Evolutionary conservation across 345 rosid genomes (phyloP).

Genomic region (Heritiera littoralis): DNA sequence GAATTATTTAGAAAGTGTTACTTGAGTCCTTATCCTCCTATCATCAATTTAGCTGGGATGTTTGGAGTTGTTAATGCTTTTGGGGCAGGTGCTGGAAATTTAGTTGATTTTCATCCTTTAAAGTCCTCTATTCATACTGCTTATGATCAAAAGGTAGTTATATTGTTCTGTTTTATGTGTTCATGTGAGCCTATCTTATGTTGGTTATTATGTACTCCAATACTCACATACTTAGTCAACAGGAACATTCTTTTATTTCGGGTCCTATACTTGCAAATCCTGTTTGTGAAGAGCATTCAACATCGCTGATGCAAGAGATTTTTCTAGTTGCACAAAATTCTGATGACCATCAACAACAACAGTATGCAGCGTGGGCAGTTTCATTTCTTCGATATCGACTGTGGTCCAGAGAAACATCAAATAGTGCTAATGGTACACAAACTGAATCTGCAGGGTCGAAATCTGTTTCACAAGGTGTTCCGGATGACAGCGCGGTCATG

Average conservation of each 20-base stretch:
- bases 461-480: constrained; percentile 52
- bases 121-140: constrained; percentile 36
- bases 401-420: constrained; percentile 54
- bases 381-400: constrained; percentile 67
- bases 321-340: constrained; percentile 80
- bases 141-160: constrained; percentile 53
- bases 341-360: constrained; percentile 65
- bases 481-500: constrained; percentile 66
- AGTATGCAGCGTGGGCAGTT: constrained; percentile 84
- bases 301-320: constrained; percentile 72
- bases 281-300: constrained; percentile 52
- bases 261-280: constrained; percentile 63
- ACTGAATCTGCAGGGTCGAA: constrained; percentile 39
- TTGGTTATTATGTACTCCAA: constrained; percentile 23
- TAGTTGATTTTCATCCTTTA: constrained; percentile 44
- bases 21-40: constrained; percentile 57
- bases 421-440: constrained; percentile 30
- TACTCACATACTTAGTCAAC: constrained; percentile 35
- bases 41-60: constrained; percentile 79
- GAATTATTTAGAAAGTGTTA: constrained; percentile 76
- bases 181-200: background rate
- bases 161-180: constrained; percentile 14
- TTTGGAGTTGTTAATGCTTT: constrained; percentile 81
- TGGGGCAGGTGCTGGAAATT: constrained; percentile 83
- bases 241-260: constrained; percentile 59